Percentiles rank a stretch among this genome's conserved stretches.
Evolutionary conservation across 1,139 yeast genomes (phyloP).

Genomic region (Kurtzmaniella quercitrusa): DNA sequence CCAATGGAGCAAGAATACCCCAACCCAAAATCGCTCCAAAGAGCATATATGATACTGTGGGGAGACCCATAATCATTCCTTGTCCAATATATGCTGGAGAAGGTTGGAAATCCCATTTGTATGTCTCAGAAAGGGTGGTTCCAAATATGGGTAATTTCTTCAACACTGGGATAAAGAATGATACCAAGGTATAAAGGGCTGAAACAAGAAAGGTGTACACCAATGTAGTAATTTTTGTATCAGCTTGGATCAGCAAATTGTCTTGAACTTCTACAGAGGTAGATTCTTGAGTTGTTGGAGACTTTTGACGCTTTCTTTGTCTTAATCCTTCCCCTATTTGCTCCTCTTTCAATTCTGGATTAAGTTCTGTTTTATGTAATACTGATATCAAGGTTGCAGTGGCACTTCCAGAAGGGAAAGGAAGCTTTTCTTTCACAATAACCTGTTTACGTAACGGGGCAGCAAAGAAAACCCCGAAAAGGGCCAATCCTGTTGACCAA

Average conservation of each 20-base stretch:
- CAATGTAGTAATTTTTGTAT: slow-evolving; percentile 56
- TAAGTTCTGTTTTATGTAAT: slow-evolving; percentile 63
- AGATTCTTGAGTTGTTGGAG: background rate
- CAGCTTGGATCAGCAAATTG: slow-evolving; percentile 1
- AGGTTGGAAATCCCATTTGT: slow-evolving; percentile 87
- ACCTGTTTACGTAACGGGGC: slow-evolving; percentile 83
- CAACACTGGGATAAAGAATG: slow-evolving; percentile 72
- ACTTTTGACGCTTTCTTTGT: background rate
- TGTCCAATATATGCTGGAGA: slow-evolving; percentile 98
- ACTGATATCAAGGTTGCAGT: slow-evolving; percentile 92
- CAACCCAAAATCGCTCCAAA: slow-evolving; percentile 89
- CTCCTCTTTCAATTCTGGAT: slow-evolving; percentile 9
- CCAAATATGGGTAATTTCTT: slow-evolving; percentile 78
- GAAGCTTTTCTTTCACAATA: slow-evolving; percentile 75
- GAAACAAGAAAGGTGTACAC: slow-evolving; percentile 62
- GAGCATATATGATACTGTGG: slow-evolving; percentile 87
- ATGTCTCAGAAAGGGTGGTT: slow-evolving; percentile 49
- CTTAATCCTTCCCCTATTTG: background rate
- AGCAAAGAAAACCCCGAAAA: slow-evolving; percentile 94
- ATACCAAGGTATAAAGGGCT: slow-evolving; percentile 62
- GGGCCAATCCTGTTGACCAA: slow-evolving; percentile 86
- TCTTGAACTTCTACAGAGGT: too few species aligned
- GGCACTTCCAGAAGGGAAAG: slow-evolving; percentile 95
- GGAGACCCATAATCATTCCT: slow-evolving; percentile 95
- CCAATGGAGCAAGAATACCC: slow-evolving; percentile 82